These are phyloP conservation scores for Boletus speciosus DNA, from an alignment of 768 basidiomycete species.

Conservation along the genomic window DNA sequence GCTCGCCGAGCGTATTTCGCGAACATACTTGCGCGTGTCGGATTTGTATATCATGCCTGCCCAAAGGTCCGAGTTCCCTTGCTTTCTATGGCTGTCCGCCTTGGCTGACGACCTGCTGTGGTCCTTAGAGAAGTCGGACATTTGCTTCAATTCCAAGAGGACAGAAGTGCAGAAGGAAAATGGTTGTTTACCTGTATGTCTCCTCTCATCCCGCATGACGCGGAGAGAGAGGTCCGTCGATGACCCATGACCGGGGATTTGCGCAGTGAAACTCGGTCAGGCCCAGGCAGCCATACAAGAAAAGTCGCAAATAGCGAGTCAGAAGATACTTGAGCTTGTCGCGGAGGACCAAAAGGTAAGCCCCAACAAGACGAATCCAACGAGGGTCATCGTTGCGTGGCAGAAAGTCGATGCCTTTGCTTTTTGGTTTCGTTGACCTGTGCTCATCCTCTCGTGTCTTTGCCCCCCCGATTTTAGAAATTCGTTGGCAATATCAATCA, in stretches of 20 bases:
- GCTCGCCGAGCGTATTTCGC: constrained; percentile 18
- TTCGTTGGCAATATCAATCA: constrained; percentile 10
- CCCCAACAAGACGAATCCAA: background rate
- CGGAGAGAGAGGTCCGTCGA: background rate
- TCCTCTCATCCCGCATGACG: background rate
- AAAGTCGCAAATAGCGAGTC: constrained; percentile 15
- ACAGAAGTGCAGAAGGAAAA: constrained; percentile 16
- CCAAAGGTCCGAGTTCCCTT: constrained; percentile 10
- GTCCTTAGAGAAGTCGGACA: constrained; percentile 11
- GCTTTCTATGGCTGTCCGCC: background rate
- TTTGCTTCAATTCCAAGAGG: constrained; percentile 20
- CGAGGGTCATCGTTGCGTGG: background rate
- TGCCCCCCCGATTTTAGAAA: background rate
- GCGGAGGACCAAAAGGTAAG: constrained; percentile 12
- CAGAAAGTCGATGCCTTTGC: background rate
- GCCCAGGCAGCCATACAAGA: constrained; percentile 17
- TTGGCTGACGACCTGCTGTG: background rate
- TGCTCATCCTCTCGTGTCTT: too few relatives aligned
- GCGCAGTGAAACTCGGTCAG: constrained; percentile 6
- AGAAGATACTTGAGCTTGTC: constrained; percentile 14
- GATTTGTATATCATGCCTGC: constrained; percentile 20
- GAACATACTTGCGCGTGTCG: constrained; percentile 18
- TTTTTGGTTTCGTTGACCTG: background rate
- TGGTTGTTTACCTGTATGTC: constrained; percentile 10
- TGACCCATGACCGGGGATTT: background rate